A percentile compares a stretch with the other conserved stretches of the same genome.
Evolutionary conservation across 257 asterid genomes (phyloP).

Genomic region (Pogostemon cablin): DNA sequence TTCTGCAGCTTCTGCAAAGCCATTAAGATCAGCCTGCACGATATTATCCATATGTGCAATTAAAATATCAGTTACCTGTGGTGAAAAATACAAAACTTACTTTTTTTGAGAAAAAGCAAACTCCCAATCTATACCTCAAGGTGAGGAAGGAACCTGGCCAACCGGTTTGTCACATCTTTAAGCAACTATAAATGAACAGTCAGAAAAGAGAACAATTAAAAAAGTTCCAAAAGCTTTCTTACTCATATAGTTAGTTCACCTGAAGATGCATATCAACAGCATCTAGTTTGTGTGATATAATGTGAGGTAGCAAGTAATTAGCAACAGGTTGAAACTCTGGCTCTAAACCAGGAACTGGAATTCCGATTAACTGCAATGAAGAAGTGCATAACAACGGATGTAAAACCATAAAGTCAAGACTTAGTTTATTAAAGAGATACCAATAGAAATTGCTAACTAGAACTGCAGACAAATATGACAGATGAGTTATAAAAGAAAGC

Average conservation of each 20-base stretch:
- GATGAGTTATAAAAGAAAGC: constrained; percentile 20
- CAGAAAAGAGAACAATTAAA: constrained; percentile 38
- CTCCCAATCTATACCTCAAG: constrained; percentile 67
- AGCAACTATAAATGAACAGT: constrained; percentile 73
- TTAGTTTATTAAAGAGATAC: no score
- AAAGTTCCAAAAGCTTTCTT: constrained; percentile 17
- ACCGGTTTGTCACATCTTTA: constrained; percentile 76
- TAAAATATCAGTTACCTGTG: constrained; percentile 31
- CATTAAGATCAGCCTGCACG: constrained; percentile 84
- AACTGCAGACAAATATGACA: constrained; percentile 4
- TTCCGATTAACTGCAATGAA: constrained; percentile 80
- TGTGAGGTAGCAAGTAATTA: constrained; percentile 72
- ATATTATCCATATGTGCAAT: constrained; percentile 33
- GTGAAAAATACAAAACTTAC: constrained; percentile 30
- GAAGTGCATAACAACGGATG: constrained; percentile 28
- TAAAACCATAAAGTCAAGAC: constrained; percentile 26
- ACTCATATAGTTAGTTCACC: constrained; percentile 51
- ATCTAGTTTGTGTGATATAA: constrained; percentile 83
- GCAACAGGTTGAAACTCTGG: constrained; percentile 93
- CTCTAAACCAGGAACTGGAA: constrained; percentile 81
- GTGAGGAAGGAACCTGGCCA: constrained; percentile 90
- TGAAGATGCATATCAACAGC: constrained; percentile 80
- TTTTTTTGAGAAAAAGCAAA: constrained; percentile 22
- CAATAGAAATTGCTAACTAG: no score
- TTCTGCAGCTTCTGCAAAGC: constrained; percentile 83